Conservation (phyloP, 129 eudicot genomes). For the Tagetes erecta region DNA sequence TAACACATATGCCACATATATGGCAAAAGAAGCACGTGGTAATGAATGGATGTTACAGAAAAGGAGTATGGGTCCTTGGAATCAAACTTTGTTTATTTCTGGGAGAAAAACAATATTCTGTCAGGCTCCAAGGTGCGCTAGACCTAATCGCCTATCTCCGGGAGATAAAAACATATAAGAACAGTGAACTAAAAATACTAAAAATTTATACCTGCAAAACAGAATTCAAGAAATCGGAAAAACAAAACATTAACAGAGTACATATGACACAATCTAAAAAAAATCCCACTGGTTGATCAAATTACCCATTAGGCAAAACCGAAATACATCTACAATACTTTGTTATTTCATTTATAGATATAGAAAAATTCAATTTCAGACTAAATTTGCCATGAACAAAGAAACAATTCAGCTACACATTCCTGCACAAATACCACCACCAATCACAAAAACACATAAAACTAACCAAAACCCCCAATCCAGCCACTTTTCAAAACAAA, state of each 20-base stretch:
- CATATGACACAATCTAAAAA: neutral
- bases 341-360: neutral
- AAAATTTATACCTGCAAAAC: neutral
- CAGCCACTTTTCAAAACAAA: slow-evolving; percentile 10
- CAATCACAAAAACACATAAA: neutral
- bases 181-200: no score
- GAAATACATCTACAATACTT: neutral
- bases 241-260: neutral
- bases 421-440: slow-evolving; percentile 22
- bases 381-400: neutral
- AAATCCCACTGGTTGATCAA: slow-evolving; percentile 17
- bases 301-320: neutral
- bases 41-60: neutral
- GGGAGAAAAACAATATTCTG: neutral
- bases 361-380: neutral
- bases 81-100: neutral
- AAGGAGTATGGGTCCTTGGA: neutral
- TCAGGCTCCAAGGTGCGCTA: neutral
- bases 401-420: slow-evolving; percentile 9
- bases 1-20: neutral
- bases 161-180: neutral
- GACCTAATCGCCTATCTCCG: neutral
- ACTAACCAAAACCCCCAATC: slow-evolving; percentile 7
- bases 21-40: neutral
- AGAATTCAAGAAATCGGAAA: neutral